Base-by-base conservation (phyloP, 1,139 yeast genomes). In the Hyphopichia pseudoburtonii region DNA sequence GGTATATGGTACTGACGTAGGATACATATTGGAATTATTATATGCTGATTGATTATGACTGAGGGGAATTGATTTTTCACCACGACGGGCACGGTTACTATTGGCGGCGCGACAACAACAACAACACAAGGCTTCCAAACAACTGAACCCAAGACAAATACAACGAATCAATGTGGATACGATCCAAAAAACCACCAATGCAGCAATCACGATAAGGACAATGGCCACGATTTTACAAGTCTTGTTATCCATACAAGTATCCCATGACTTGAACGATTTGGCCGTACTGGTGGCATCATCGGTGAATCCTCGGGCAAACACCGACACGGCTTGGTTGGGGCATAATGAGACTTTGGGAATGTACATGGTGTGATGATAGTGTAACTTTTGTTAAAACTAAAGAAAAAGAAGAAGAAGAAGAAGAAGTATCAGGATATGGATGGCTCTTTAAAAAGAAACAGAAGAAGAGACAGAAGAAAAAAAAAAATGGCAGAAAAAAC, bases 141-240 rank as follows among this genome's bases (percentile, higher is more conserved):
- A 67, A n/a, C 58, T 43, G 32, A 61, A 51, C 2, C 80, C 80
- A 59, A 71, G 56, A 40, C 77, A 73, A 21, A 62, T 44, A 45
- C 78, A 71, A 36, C 70, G 64, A 34, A 73, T 42, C 3, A 75
- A n/a, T 2, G 76, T 64, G 6, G 65, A 48, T 5, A 75, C 18
- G 18, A 71, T 44, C 80, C 81, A 76, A 5, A 75, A 45, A 2
- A 54, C 51, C 10, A 76, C 38, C 32, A 76, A 55, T 7, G 56
- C 66, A 0, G 80, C 92, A 10, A 86, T 51, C 0, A 71, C 78
- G 2, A 86, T 82, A 5, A 85, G 81, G n/a, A 85, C 84, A 34
- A 86, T 86, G 8, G 86, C 90, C 15, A 83, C 76, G 44, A 85
- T 76, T 55, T 86, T 86, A 61, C 96, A 86, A 28, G 81, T 70